Percentiles rank a stretch among this genome's conserved stretches.
These are phyloP conservation scores for Sisymbrium irio DNA, from an alignment of 345 rosid species.

Conservation along the genomic window DNA sequence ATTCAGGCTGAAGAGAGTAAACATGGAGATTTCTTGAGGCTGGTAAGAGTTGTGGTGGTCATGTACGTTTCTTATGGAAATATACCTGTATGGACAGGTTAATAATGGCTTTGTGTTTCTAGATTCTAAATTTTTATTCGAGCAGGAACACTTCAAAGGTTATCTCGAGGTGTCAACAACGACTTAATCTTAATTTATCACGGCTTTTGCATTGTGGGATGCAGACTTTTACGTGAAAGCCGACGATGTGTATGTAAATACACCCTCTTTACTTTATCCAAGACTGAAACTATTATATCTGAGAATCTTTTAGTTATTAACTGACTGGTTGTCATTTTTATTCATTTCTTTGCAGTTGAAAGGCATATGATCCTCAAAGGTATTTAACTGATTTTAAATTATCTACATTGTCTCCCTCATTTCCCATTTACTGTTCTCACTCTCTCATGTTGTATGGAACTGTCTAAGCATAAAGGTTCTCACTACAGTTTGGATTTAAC, in stretches of 20 bases:
- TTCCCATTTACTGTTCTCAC: no score
- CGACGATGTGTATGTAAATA: slow-evolving; percentile 95
- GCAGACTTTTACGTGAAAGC: slow-evolving; percentile 97
- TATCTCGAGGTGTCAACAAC: slow-evolving; percentile 95
- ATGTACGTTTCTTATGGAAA: not conserved
- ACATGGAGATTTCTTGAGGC: slow-evolving; percentile 94
- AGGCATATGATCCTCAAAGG: no score
- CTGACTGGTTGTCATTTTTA: no score
- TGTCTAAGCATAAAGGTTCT: no score
- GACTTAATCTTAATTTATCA: slow-evolving; percentile 78
- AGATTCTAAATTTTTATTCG: slow-evolving; percentile 11
- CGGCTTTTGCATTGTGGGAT: slow-evolving; percentile 90
- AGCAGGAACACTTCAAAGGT: slow-evolving; percentile 93
- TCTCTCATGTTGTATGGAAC: no score
- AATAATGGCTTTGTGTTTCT: not conserved
- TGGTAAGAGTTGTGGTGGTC: slow-evolving; percentile 46
- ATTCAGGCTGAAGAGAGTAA: slow-evolving; percentile 79
- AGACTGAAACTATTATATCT: no score
- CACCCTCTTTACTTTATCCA: slow-evolving; percentile 23
- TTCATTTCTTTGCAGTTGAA: no score
- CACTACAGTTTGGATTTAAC: no score
- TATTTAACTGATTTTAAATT: no score
- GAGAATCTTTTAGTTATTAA: no score
- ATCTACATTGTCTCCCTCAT: no score
- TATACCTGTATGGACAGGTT: not conserved